Evolutionary conservation across 371 early-diverging fungal genomes (phyloP).

Genomic region (Mycotypha africana): DNA sequence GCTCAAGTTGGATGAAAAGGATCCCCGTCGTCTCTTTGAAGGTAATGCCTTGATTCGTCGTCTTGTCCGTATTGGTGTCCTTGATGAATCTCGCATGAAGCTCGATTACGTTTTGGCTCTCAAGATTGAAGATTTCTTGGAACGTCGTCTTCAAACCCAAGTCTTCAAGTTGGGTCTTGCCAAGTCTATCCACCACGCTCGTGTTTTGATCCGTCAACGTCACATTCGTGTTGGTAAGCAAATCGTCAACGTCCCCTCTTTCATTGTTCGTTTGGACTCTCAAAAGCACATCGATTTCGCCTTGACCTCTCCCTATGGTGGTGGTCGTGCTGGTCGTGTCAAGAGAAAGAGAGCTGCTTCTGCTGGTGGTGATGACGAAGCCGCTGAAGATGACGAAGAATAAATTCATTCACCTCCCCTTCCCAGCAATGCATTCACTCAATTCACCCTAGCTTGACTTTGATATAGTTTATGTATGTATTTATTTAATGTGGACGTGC

Average conservation of each 20-base stretch:
- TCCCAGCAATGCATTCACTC: too few species aligned
- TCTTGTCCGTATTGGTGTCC: constrained; percentile 97
- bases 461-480: too few species aligned
- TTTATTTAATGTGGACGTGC: too few species aligned
- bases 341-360: constrained; percentile 87
- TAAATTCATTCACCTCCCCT: constrained; percentile 20
- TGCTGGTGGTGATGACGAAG: constrained; percentile 45
- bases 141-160: constrained; percentile 99
- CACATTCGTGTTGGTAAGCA: constrained; percentile 99
- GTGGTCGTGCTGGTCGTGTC: constrained; percentile 97
- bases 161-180: constrained; percentile 99
- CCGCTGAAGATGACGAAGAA: constrained; percentile 65
- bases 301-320: constrained; percentile 96
- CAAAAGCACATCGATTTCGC: constrained; percentile 99
- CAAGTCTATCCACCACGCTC: constrained; percentile 99
- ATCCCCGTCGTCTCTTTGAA: constrained; percentile 98
- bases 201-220: constrained; percentile 97
- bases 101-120: constrained; percentile 99
- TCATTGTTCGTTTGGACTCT: constrained; percentile 91
- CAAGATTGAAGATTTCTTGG: constrained; percentile 98
- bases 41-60: constrained; percentile 99
- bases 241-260: constrained; percentile 95
- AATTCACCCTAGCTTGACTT: too few species aligned
- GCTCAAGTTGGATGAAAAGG: constrained; percentile 96
- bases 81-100: constrained; percentile 96